phyloP scores from a whole-genome alignment of 1,139 yeast species.

The Diutina scorzettiae region DNA sequence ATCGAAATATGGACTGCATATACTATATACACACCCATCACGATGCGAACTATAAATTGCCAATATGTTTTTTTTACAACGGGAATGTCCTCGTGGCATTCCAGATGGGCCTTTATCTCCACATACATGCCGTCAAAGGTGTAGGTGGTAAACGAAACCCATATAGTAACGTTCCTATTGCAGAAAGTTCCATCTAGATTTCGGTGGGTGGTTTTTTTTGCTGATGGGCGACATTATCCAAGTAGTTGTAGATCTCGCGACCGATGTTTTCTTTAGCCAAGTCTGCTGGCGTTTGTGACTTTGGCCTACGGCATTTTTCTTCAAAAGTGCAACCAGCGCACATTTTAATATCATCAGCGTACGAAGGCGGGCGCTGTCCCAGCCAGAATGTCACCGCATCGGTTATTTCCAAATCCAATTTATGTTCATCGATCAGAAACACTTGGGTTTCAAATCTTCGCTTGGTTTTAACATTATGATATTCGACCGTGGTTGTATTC shows the following conservation, averaged over 20 bases:
- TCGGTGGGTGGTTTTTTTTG: slow-evolving; percentile 1
- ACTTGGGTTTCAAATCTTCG: not conserved
- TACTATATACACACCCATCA: not conserved
- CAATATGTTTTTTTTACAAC: too few species aligned
- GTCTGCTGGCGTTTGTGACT: not conserved
- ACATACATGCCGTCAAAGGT: slow-evolving; percentile 2
- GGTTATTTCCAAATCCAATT: not conserved
- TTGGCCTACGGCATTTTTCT: not conserved
- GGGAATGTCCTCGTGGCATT: not conserved
- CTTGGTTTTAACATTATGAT: not conserved
- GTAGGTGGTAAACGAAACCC: slow-evolving; percentile 6
- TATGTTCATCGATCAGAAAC: not conserved
- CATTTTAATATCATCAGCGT: not conserved
- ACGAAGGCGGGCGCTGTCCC: not conserved
- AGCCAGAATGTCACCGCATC: not conserved
- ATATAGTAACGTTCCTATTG: not conserved
- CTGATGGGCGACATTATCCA: not conserved
- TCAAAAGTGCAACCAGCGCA: not conserved
- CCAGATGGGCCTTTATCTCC: slow-evolving; percentile 4
- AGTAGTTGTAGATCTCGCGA: not conserved
- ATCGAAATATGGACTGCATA: not conserved
- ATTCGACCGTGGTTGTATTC: not conserved
- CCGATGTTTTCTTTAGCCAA: not conserved
- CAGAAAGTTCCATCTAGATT: not conserved
- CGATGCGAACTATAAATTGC: too few species aligned